These are phyloP conservation scores for Coemansia sp. DNA, from an alignment of 192 early-diverging fungal species.

Conservation along the genomic window DNA sequence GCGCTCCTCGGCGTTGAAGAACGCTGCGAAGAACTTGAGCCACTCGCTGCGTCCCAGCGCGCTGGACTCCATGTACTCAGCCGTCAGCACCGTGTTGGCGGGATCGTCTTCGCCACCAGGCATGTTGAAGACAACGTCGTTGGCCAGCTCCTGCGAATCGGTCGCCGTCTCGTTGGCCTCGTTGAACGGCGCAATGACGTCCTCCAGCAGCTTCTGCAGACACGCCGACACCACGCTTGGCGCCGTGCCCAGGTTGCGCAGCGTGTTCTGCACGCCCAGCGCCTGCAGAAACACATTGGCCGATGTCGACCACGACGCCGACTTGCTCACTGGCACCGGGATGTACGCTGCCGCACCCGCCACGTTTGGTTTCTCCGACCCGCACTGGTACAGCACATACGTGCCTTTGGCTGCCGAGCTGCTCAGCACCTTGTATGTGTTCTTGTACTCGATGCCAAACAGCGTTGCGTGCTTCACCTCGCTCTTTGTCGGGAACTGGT, in stretches of 20 bases:
- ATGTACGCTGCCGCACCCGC: slow-evolving; percentile 35
- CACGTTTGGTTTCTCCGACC: slow-evolving; percentile 27
- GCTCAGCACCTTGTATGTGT: slow-evolving; percentile 55
- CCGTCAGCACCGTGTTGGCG: slow-evolving; percentile 37
- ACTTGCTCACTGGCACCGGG: slow-evolving; percentile 37
- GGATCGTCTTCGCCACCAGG: slow-evolving; percentile 28
- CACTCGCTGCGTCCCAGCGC: slow-evolving; percentile 55
- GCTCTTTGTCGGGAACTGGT: slow-evolving; percentile 32
- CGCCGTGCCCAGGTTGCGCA: slow-evolving; percentile 47
- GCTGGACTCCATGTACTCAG: slow-evolving; percentile 41
- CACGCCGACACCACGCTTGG: slow-evolving; percentile 54
- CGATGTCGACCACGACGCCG: slow-evolving; percentile 48
- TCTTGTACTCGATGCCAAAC: slow-evolving; percentile 52
- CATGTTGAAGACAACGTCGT: slow-evolving; percentile 44
- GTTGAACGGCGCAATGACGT: slow-evolving; percentile 43
- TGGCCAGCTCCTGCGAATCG: slow-evolving; percentile 34
- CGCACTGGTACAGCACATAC: slow-evolving; percentile 55
- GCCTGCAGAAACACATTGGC: slow-evolving; percentile 51
- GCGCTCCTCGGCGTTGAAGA: slow-evolving; percentile 56
- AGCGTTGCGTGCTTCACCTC: slow-evolving; percentile 46
- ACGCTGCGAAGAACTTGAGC: slow-evolving; percentile 57
- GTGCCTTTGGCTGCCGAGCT: slow-evolving; percentile 40
- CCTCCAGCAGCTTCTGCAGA: slow-evolving; percentile 49
- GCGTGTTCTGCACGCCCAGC: slow-evolving; percentile 45
- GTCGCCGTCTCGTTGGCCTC: slow-evolving; percentile 35